phyloP scores from a whole-genome alignment of 192 early-diverging fungal genomes.

The Mortierella hygrophila region DNA sequence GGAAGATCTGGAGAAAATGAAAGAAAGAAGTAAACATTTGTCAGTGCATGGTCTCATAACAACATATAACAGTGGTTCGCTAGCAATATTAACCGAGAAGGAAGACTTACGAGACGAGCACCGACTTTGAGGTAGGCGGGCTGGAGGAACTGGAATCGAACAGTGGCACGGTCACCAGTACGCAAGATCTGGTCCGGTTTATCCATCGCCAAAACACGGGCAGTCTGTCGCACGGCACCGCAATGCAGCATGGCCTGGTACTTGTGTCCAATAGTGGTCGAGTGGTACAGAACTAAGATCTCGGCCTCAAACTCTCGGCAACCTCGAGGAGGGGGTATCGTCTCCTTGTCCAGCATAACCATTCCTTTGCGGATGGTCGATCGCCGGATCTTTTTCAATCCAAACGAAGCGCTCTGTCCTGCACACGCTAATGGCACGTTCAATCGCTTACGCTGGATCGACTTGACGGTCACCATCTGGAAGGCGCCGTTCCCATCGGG shows the following conservation, averaged over 20 bases:
- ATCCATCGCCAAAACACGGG: slow-evolving; percentile 81
- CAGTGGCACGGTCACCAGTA: slow-evolving; percentile 87
- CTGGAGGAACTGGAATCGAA: slow-evolving; percentile 78
- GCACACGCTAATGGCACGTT: slow-evolving; percentile 80
- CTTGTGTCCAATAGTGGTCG: slow-evolving; percentile 88
- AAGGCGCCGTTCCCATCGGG: slow-evolving; percentile 90
- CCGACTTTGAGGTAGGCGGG: slow-evolving; percentile 78
- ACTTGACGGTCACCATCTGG: slow-evolving; percentile 80
- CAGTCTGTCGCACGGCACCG: slow-evolving; percentile 89
- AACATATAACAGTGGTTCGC: too few species aligned
- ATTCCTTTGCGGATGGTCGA: slow-evolving; percentile 87
- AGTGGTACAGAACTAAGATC: slow-evolving; percentile 91
- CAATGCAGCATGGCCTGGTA: slow-evolving; percentile 98
- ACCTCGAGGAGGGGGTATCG: slow-evolving; percentile 64
- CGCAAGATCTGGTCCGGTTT: slow-evolving; percentile 73
- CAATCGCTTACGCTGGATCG: slow-evolving; percentile 91
- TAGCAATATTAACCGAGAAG: neutral
- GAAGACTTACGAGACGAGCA: slow-evolving; percentile 62
- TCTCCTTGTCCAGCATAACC: slow-evolving; percentile 74
- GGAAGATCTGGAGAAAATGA: slow-evolving; percentile 66
- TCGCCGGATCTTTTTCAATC: slow-evolving; percentile 87
- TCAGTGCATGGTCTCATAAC: neutral
- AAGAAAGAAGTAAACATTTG: neutral
- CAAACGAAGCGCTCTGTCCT: slow-evolving; percentile 89
- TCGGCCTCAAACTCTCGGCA: slow-evolving; percentile 89